These are phyloP conservation scores for Ophiosphaerella korrae DNA, from an alignment of 2,329 filamentous ascomycete genomes.

Conservation along the genomic window DNA sequence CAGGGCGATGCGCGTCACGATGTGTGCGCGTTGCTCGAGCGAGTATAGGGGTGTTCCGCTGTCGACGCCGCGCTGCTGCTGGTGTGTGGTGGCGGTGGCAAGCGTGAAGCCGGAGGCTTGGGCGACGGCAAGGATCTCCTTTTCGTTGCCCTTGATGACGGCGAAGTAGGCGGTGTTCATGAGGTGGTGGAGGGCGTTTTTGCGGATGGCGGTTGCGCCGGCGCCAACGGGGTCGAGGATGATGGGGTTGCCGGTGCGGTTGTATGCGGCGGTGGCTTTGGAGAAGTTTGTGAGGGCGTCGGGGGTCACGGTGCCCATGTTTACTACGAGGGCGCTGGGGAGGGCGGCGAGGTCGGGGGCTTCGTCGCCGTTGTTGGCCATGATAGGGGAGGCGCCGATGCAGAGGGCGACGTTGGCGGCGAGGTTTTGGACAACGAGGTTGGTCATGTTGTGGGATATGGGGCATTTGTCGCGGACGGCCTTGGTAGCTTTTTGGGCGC, in stretches of 20 bases:
- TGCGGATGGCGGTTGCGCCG: constrained; percentile 77
- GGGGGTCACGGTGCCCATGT: constrained; percentile 90
- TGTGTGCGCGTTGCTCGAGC: constrained; percentile 60
- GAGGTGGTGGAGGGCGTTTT: constrained; percentile 71
- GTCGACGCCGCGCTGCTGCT: constrained; percentile 87
- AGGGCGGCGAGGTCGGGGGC: constrained; percentile 78
- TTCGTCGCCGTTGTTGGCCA: constrained; percentile 87
- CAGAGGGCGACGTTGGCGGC: constrained; percentile 88
- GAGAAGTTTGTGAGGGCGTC: constrained; percentile 74
- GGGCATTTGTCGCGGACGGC: constrained; percentile 68
- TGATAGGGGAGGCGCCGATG: constrained; percentile 88
- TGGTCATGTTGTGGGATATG: constrained; percentile 96
- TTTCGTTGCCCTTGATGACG: constrained; percentile 92
- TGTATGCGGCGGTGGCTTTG: constrained; percentile 80
- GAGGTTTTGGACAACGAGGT: constrained; percentile 93
- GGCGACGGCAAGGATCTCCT: constrained; percentile 77
- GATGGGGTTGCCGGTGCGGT: constrained; percentile 73
- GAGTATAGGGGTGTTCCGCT: constrained; percentile 64
- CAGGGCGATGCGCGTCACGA: constrained; percentile 70
- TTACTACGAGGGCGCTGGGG: constrained; percentile 81
- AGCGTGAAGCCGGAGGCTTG: constrained; percentile 54
- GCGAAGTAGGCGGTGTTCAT: constrained; percentile 77
- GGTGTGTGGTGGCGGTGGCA: constrained; percentile 53
- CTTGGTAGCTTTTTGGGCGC: constrained; percentile 56
- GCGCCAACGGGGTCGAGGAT: constrained; percentile 90